Evolutionary conservation across 495 filamentous ascomycete species (phyloP), one percentile per base, ranked within the genome.

Genomic region (Annulohypoxylon bovei): DNA sequence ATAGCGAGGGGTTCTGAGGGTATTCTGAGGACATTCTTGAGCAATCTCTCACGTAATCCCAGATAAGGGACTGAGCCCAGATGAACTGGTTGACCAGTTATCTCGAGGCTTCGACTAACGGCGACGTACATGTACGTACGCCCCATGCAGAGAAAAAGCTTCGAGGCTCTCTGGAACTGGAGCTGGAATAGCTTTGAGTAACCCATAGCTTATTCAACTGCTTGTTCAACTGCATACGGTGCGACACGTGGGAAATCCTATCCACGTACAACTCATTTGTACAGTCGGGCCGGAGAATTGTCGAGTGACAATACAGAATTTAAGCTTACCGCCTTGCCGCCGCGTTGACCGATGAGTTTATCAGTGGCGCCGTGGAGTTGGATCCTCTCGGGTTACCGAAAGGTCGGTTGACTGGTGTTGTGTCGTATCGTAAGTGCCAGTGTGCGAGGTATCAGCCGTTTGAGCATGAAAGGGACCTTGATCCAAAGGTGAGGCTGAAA

Each of bases 221-320:
- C 60, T 28, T 61, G 49, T 65, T 68, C 57, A 56, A 66, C 44
- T 62, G 62, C 60, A 70, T 70, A 66, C 55, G 54, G 67, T 67
- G 28, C 60, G 44, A 73, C 71, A 73, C 67, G 71, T 70, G 71
- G 66, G 46, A 73, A 54, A 46, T 12, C 35, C 30, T 35, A 22
- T 55, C 69, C 64, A 68, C 69, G 65, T 68, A 68, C 70, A 58
- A 72, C 70, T 57, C 49, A 65, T 72, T 64, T 28, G 63, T 46
- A 60, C 57, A 73, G 70, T 70, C 71, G 71, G 71, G 23, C 67
- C 71, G 71, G 71, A 49, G 20, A 53, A 63, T 70, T 70, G 56
- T 65, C 61, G 66, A 67, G 70, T 58, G 57, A 67, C 62, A 62
- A 44, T n/a, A 54, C 30, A 40, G 66, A 62, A 73, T 63, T 70